Base-by-base conservation (phyloP, 208 protist genomes). In the Acanthamoeba healyi region DNA sequence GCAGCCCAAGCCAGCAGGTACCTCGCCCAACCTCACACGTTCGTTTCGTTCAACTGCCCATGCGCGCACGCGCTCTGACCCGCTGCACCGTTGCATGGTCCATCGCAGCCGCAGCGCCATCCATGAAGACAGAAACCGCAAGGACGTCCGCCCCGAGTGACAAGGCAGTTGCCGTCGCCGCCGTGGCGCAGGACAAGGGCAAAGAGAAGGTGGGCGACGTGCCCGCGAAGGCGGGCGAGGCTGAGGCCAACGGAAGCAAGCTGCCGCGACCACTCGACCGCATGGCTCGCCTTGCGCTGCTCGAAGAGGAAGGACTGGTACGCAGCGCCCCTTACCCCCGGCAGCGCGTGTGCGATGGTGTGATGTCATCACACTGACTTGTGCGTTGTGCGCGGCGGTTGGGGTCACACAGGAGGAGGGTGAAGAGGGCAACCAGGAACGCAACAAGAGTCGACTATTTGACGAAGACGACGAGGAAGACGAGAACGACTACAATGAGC, bases 401-500 rank as follows among this genome's bases (percentile, higher is more conserved):
- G 10, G 54, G 7, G 17, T 26, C 54, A 17, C 5, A 17, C 15
- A 65, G 58, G 58, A 84, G 42, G 36, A 56, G n/a, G 74, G 14
- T 79, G 70, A 84, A 5, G 44, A 84, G n/a, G 74, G 17, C 6
- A 9, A 32, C 3, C n/a, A 54, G 17, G 40, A 84, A 10, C 63
- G 63, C 14, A 56, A 36, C 32, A 84, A 56, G 44, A 84, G 74
- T n/a, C 42, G 42, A 36, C 42, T 44, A 6, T 5, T 84, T 2
- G 42, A 84, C 15, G 74, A 84, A 10, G 74, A 84, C 5, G 74
- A 84, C 40, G 74, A 84, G 10, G 74, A 84, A 22, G 74, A 84
- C 74, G 74, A 84, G 12, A 84, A 84, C n/a, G 74, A 84, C 44
- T 84, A 84, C 44, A 84, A 84, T 40, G 44, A 84, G 44, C 74